Base-by-base conservation (phyloP, 306 rosid species). In the Astragalus glycyphyllos region DNA sequence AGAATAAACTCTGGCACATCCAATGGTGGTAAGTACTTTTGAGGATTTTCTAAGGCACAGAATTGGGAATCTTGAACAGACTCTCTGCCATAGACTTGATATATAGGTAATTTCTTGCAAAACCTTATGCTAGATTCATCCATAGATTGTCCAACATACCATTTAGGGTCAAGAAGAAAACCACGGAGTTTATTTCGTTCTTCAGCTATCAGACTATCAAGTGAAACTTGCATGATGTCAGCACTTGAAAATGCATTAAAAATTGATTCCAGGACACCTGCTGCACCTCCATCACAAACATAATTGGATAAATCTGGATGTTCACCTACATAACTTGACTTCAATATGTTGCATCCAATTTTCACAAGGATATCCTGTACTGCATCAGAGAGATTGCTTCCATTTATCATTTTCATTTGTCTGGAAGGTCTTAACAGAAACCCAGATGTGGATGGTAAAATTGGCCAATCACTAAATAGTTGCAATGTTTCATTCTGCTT, bases 401-500 rank as follows among this genome's bases (percentile, higher is more conserved):
- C 92, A 48, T 86, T 84, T 58, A 93, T 79, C 82, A 93, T 71
- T 84, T 87, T 93, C 11, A 82, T 75, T 59, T 87, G 92, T 65
- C 75, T 80, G 44, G 96, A 87, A 64, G 88, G 81, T 81, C 90
- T 88, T 68, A 85, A 78, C 41, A 93, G 84, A 83, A 88, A 73
- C 71, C 95, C 87, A 29, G 96, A 84, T 49, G 85, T 86, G 77
- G 97, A 85, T 57, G 97, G 98, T 70, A 93, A 84, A 63, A 93
- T 90, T 38, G 98, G 98, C 98, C 98, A 93, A 68, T 93, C 98
- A 65, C 87, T 50, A 76, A 89, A 89, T 54, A 87, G 68, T 49
- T 86, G 83, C 75, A 93, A 72, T 13, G 77, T 82, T 67, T 83
- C 83, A 40, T 86, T 83, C 58, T 83, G 87, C 55, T 68, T 82